These are phyloP conservation scores for Onygenales sp. DNA, from an alignment of 2,329 filamentous ascomycete species.

Conservation along the genomic window DNA sequence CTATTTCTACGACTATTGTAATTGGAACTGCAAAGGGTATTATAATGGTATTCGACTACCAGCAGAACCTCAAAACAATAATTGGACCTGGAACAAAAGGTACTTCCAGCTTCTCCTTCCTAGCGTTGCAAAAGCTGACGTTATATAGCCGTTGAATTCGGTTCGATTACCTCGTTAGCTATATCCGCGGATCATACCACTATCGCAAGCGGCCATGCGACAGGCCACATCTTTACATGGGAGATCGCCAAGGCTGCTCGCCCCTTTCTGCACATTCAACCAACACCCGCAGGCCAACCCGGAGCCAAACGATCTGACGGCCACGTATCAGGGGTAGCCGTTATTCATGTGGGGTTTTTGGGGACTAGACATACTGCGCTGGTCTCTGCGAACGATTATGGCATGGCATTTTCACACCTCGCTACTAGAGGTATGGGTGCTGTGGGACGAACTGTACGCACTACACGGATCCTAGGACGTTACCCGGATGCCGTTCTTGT, in stretches of 20 bases:
- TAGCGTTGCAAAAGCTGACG: background rate
- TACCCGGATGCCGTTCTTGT: conserved; percentile 66
- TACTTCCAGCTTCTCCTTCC: conserved; percentile 23
- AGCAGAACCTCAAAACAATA: conserved; percentile 87
- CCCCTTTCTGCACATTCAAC: conserved; percentile 80
- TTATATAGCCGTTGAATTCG: conserved; percentile 70
- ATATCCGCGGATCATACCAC: conserved; percentile 92
- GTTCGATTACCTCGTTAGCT: conserved; percentile 74
- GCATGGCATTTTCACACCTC: conserved; percentile 97
- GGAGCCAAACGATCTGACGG: conserved; percentile 65
- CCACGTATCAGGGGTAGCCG: conserved; percentile 65
- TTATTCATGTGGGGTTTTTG: conserved; percentile 89
- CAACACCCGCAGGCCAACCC: conserved; percentile 57
- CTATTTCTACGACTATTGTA: conserved; percentile 78
- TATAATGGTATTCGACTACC: conserved; percentile 93
- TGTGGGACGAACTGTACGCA: conserved; percentile 77
- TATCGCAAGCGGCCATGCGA: conserved; percentile 79
- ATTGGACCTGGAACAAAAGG: conserved; percentile 89
- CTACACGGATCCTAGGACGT: conserved; percentile 78
- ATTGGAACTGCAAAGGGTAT: conserved; percentile 91
- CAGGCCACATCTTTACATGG: conserved; percentile 94
- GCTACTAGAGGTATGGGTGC: conserved; percentile 84
- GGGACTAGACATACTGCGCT: conserved; percentile 88
- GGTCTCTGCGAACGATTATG: conserved; percentile 85
- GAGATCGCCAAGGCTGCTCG: conserved; percentile 72